These are phyloP conservation scores for Diplocarpon rosae DNA, from an alignment of 2,329 filamentous ascomycete species.

Conservation along the genomic window DNA sequence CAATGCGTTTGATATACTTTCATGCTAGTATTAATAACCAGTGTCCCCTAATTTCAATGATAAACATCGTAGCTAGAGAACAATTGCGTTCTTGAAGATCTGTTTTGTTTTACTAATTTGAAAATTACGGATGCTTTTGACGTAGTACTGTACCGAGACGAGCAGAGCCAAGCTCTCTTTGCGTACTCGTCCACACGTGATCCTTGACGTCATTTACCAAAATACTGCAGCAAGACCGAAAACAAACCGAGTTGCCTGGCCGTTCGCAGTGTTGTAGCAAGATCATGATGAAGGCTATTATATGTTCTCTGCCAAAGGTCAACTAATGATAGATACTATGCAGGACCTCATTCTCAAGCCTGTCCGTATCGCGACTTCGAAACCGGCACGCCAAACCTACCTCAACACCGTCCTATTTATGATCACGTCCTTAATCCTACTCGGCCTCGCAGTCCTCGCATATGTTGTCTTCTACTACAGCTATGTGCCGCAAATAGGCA, in stretches of 20 bases:
- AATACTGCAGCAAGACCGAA: background rate
- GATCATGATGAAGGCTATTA: conserved; percentile 8
- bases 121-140: too few species aligned
- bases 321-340: conserved; percentile 1
- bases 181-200: background rate
- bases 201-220: background rate
- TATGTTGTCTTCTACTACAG: conserved; percentile 59
- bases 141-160: too few species aligned
- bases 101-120: too few species aligned
- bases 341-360: conserved; percentile 44
- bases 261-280: conserved; percentile 1
- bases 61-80: too few species aligned
- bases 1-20: too few species aligned
- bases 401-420: conserved; percentile 37
- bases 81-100: too few species aligned
- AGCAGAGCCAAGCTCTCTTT: too few species aligned
- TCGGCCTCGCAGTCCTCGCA: conserved; percentile 46
- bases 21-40: too few species aligned
- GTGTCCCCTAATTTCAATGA: too few species aligned
- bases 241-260: background rate
- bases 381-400: conserved; percentile 52
- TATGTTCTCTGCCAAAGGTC: background rate
- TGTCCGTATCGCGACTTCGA: conserved; percentile 45
- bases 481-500: conserved; percentile 55
- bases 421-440: conserved; percentile 39